These are phyloP conservation scores for Viola pubescens DNA, from an alignment of 441 rosid genomes.

Conservation along the genomic window DNA sequence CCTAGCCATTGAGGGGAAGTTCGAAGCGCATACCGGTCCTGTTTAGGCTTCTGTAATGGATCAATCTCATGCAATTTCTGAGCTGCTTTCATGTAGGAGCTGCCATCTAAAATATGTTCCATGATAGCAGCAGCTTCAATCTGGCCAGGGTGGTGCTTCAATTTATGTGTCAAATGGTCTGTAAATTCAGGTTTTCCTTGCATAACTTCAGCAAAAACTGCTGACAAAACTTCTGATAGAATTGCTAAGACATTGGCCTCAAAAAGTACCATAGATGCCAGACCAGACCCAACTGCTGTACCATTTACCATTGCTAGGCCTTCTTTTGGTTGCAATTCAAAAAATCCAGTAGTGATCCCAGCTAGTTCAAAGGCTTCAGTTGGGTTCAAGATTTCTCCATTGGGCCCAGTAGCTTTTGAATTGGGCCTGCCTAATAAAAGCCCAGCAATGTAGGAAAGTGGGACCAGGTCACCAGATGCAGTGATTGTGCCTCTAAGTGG, in stretches of 20 bases:
- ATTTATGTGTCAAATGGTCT: conserved; percentile 45
- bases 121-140: conserved; percentile 56
- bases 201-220: conserved; percentile 49
- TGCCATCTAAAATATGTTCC: conserved; percentile 55
- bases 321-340: conserved; percentile 46
- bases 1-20: conserved; percentile 76
- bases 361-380: conserved; percentile 33
- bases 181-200: conserved; percentile 52
- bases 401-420: conserved; percentile 40
- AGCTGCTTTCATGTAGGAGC: conserved; percentile 46
- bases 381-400: conserved; percentile 29
- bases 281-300: conserved; percentile 45
- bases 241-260: conserved; percentile 34
- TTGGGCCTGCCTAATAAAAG: conserved; percentile 46
- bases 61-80: conserved; percentile 43
- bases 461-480: conserved; percentile 62
- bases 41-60: conserved; percentile 57
- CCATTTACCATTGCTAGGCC: conserved; percentile 45
- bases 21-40: conserved; percentile 57
- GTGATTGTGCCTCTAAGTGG: conserved; percentile 54
- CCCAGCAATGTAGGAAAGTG: conserved; percentile 52
- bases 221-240: conserved; percentile 40
- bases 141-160: conserved; percentile 60
- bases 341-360: conserved; percentile 36
- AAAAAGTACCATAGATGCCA: conserved; percentile 43